Percentiles rank a stretch among this genome's conserved stretches.
Evolutionary conservation across 208 protist genomes (phyloP).

Genomic region (Angomonas deanei): DNA sequence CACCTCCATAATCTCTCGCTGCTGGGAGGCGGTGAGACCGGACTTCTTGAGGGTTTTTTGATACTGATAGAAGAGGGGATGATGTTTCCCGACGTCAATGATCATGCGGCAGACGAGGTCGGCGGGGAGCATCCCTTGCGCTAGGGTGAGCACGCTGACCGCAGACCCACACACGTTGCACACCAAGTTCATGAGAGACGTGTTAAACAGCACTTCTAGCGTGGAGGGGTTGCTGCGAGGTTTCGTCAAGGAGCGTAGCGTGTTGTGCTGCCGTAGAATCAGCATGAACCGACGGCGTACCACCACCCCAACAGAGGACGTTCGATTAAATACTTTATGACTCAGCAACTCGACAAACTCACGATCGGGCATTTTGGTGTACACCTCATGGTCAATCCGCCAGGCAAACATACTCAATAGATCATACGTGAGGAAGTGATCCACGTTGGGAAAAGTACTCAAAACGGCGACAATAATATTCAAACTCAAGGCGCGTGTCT

Average conservation of each 20-base stretch:
- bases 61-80: slow-evolving; percentile 8
- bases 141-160: slow-evolving; percentile 53
- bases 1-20: neutral
- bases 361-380: slow-evolving; percentile 37
- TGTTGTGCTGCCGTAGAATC: slow-evolving; percentile 48
- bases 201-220: slow-evolving; percentile 42
- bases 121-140: slow-evolving; percentile 43
- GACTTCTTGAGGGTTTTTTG: neutral
- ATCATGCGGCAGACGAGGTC: slow-evolving; percentile 24
- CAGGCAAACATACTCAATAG: slow-evolving; percentile 35
- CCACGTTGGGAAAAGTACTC: slow-evolving; percentile 39
- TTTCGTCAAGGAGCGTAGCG: slow-evolving; percentile 28
- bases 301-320: slow-evolving; percentile 25
- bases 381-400: slow-evolving; percentile 38
- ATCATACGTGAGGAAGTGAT: slow-evolving; percentile 44
- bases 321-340: slow-evolving; percentile 43
- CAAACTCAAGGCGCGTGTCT: slow-evolving; percentile 36
- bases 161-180: slow-evolving; percentile 58
- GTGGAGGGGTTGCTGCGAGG: slow-evolving; percentile 17
- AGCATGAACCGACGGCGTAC: slow-evolving; percentile 66
- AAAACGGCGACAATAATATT: slow-evolving; percentile 59
- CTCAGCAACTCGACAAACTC: slow-evolving; percentile 61
- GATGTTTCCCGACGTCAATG: neutral
- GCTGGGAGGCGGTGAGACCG: neutral
- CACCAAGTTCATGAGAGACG: slow-evolving; percentile 59